Percentiles rank a stretch among this genome's conserved stretches.
Evolutionary conservation across 768 basidiomycete genomes (phyloP).

Genomic region (Leccinum aurantiacum): DNA sequence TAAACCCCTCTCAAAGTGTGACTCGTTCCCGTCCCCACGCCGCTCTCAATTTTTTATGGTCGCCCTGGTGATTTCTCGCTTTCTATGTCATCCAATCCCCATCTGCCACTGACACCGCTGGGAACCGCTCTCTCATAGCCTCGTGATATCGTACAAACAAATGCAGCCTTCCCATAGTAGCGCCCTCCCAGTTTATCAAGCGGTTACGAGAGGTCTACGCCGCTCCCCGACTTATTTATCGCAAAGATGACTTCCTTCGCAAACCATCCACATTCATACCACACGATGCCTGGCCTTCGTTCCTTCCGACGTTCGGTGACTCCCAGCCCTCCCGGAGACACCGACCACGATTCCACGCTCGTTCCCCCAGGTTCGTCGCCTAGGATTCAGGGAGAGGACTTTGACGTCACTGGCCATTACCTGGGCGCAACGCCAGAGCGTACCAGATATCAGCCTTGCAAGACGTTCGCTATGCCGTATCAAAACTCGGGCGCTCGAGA

Average conservation of each 20-base stretch:
- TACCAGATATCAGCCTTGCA: slow-evolving; percentile 37
- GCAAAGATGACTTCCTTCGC: slow-evolving; percentile 44
- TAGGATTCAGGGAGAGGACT: slow-evolving; percentile 9
- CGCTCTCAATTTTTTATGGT: slow-evolving; percentile 2
- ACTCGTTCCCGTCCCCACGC: too few relatives aligned
- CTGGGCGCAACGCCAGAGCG: slow-evolving; percentile 9
- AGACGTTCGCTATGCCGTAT: slow-evolving; percentile 55
- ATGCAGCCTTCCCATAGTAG: neutral
- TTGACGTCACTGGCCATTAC: slow-evolving; percentile 10
- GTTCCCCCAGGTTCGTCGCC: neutral
- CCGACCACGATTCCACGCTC: slow-evolving; percentile 20
- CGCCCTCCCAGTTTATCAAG: neutral
- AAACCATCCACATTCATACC: slow-evolving; percentile 36
- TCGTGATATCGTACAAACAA: slow-evolving; percentile 1
- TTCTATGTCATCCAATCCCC: neutral
- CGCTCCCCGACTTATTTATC: neutral
- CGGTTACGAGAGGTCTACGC: neutral
- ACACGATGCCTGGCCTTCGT: slow-evolving; percentile 28
- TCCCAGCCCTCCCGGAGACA: slow-evolving; percentile 43
- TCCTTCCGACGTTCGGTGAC: slow-evolving; percentile 29
- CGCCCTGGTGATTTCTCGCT: slow-evolving; percentile 32
- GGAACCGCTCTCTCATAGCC: slow-evolving; percentile 22
- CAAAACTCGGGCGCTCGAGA: slow-evolving; percentile 48
- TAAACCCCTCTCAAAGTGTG: too few relatives aligned
- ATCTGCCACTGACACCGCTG: slow-evolving; percentile 17